Conservation (phyloP, 2,329 filamentous ascomycete genomes). For the Ilyonectria sp. region DNA sequence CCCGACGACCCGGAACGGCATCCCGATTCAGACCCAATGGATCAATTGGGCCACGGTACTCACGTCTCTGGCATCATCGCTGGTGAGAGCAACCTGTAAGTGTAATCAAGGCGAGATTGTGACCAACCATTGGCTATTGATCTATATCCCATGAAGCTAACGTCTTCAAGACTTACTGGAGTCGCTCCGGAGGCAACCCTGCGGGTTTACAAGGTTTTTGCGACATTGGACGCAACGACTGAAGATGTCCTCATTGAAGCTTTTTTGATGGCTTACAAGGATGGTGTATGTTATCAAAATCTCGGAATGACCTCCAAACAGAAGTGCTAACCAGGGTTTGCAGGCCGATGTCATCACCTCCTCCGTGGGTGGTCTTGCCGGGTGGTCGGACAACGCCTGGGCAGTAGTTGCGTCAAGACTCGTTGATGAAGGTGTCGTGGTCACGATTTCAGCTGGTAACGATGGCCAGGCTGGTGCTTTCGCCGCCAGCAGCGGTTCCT, state of each 20-base stretch:
- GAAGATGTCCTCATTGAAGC: constrained; percentile 50
- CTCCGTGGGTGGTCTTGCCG: constrained; percentile 49
- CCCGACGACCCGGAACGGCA: constrained; percentile 18
- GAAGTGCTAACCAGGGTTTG: background rate
- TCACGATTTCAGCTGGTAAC: constrained; percentile 62
- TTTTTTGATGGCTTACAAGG: constrained; percentile 53
- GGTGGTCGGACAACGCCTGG: constrained; percentile 50
- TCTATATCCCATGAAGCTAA: background rate
- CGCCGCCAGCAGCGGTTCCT: constrained; percentile 57
- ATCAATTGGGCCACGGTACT: constrained; percentile 48
- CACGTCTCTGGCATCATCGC: constrained; percentile 53
- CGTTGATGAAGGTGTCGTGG: constrained; percentile 59
- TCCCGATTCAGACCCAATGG: constrained; percentile 48
- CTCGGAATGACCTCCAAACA: background rate
- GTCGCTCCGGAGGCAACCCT: constrained; percentile 50
- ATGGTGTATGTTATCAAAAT: constrained; percentile 44
- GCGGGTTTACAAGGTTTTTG: constrained; percentile 49
- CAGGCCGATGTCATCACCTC: constrained; percentile 54
- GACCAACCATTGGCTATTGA: background rate
- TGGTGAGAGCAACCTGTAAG: constrained; percentile 33
- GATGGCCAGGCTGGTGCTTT: constrained; percentile 59
- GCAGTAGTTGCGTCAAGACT: constrained; percentile 51
- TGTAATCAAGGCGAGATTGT: background rate
- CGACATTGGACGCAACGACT: constrained; percentile 7
- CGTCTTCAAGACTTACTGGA: constrained; percentile 29